Base-by-base conservation (phyloP, 352 stramenopile genomes). In the Albugo laibachii region DNA sequence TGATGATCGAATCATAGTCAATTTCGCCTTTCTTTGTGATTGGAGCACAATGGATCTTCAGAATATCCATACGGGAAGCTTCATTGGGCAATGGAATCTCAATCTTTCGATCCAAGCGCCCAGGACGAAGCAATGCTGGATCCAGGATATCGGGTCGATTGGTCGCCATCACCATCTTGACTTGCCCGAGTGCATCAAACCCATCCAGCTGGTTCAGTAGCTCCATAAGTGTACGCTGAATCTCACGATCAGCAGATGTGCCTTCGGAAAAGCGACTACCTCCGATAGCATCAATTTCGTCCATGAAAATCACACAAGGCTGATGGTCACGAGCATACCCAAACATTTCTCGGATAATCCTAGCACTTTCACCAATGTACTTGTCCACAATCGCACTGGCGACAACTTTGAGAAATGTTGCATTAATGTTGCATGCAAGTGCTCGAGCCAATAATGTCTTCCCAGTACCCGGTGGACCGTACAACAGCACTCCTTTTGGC, bases 261-360 rank as follows among this genome's bases (percentile, higher is more conserved):
- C 95, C 95, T 62, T 99, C 93, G 39, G 82, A 96, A 61, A 97
- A 98, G 35, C 96, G 89, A 43, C 80, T 96, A 54, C 94, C 94
- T 59, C 95, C 95, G 59, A 99, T 99, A 19, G 95, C 95, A 74
- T 99, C 96, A 63, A 99, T 97, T 59, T 99, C 96, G 66, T 99
- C 96, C 92, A 99, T 99, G 60, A 99, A 99, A 65, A 99, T 99
- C 49, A 99, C 95, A 55, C 94, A 99, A 36, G 95, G 95, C 73
- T 98, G 84, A 63, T 99, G 94, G 63, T 98, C 92, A 42, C 85
- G 80, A 13, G 88, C 75, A 66, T 96, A 81, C 69, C 93, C 80
- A 54, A 99, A 99, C 95, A 99, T 98, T 71, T 99, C 95, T 49
- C 95, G 93, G 61, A 99, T 98, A 54, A 99, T 93, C 56, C 95